A percentile compares a stretch with the other conserved stretches of the same genome.
These are phyloP conservation scores for Blastomyces silverae DNA, from an alignment of 2,329 filamentous ascomycete species.

Conservation along the genomic window DNA sequence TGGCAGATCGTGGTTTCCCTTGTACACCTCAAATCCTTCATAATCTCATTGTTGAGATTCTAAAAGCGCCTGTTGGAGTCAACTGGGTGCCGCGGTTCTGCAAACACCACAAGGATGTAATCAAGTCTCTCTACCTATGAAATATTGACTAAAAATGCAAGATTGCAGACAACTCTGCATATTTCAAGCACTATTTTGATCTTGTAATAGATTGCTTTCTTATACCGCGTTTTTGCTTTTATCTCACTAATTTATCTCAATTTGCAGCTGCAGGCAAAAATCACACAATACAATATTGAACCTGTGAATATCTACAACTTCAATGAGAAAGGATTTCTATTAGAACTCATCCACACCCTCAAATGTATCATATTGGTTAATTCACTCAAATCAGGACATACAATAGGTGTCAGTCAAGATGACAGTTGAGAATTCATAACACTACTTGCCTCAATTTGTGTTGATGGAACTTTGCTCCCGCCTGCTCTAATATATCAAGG, in stretches of 20 bases:
- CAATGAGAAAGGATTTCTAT: slow-evolving; percentile 10
- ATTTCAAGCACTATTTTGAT: too few relatives aligned
- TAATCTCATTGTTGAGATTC: too few relatives aligned
- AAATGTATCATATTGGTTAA: not conserved
- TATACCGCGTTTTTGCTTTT: too few relatives aligned
- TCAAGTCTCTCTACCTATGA: too few relatives aligned
- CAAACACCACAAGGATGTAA: too few relatives aligned
- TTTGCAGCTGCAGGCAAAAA: slow-evolving; percentile 2
- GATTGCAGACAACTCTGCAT: too few relatives aligned
- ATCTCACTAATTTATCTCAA: not conserved
- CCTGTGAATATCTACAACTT: slow-evolving; percentile 1
- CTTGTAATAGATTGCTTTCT: too few relatives aligned
- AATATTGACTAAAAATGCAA: too few relatives aligned
- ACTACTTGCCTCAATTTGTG: slow-evolving; percentile 11
- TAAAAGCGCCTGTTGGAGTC: not conserved
- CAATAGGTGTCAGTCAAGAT: not conserved
- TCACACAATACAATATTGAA: not conserved
- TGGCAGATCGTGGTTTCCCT: too few relatives aligned
- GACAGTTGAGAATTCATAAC: slow-evolving; percentile 12
- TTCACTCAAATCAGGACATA: not conserved
- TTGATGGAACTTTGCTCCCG: not conserved
- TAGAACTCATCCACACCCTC: not conserved
- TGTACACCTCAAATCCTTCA: too few relatives aligned
- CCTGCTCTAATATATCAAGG: slow-evolving; percentile 14
- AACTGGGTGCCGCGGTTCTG: not conserved